Base-by-base conservation (phyloP, 352 stramenopile species). In the Phytophthora constricta region DNA sequence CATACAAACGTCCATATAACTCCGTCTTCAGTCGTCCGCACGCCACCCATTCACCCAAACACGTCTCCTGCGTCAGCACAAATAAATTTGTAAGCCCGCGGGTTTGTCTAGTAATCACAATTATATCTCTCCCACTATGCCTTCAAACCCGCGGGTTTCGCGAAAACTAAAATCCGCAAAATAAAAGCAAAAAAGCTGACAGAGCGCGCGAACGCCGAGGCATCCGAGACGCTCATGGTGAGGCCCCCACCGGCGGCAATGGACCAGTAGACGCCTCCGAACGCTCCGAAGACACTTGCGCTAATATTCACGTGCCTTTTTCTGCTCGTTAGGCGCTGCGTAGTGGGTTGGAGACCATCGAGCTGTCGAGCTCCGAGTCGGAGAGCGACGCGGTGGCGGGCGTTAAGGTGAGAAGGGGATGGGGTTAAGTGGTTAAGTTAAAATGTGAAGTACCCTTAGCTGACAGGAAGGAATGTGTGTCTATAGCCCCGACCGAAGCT, bases 401-500 rank as follows among this genome's bases (percentile, higher is more conserved):
- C 27, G 58, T 76, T 11, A 74, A 68, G 47, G 47, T 54, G 19
- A 33, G 13, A 41, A 37, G 5, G 31, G 25, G 2, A 22, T 13
- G 7, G 27, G 14, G 8, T 9, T 7, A 28, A 28, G 43, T 19
- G n/a, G 4, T 42, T 42, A 19, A 42, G 34, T 10, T 42, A 42
- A 19, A 42, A 16, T 13, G 14, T 42, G n/a, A 42, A n/a, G n/a
- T n/a, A n/a, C n/a, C n/a, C n/a, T n/a, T n/a, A n/a, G n/a, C n/a
- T n/a, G n/a, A n/a, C n/a, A n/a, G n/a, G n/a, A n/a, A n/a, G n/a
- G n/a, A n/a, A n/a, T n/a, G n/a, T 23, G 3, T 8, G 17, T 10
- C 14, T 27, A 11, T 41, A 60, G n/a, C 42, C 56, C 8, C 72
- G 77, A n/a, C 77, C 75, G 14, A 85, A 86, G 48, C 66, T 85